phyloP scores from a whole-genome alignment of 371 early-diverging fungal genomes.

The Dinochytrium kinnereticum region DNA sequence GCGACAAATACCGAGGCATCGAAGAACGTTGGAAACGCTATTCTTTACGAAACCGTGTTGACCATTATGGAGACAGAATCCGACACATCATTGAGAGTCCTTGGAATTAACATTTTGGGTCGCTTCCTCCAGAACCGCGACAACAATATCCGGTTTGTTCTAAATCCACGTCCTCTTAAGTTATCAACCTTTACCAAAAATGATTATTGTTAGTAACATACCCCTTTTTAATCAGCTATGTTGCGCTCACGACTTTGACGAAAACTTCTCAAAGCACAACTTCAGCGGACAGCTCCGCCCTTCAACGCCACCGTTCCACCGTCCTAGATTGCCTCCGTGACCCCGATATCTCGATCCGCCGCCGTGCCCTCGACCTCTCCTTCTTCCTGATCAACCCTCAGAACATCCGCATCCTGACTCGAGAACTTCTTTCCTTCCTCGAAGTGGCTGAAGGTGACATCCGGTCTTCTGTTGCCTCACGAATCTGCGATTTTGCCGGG shows the following conservation, averaged over 20 bases:
- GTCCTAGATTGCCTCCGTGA: slow-evolving; percentile 95
- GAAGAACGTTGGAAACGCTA: slow-evolving; percentile 96
- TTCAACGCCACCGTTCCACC: slow-evolving; percentile 96
- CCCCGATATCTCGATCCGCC: slow-evolving; percentile 93
- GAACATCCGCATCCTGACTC: slow-evolving; percentile 91
- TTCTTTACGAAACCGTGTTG: slow-evolving; percentile 94
- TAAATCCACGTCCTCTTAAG: too few relatives aligned
- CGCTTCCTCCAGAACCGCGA: slow-evolving; percentile 92
- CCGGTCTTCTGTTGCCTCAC: slow-evolving; percentile 85
- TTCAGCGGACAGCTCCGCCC: slow-evolving; percentile 82
- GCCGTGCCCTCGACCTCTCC: slow-evolving; percentile 93
- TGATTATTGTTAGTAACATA: too few relatives aligned
- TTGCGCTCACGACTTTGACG: slow-evolving; percentile 91
- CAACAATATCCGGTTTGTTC: slow-evolving; percentile 90
- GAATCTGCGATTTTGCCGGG: slow-evolving; percentile 89
- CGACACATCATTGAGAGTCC: slow-evolving; percentile 87
- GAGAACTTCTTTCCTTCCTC: slow-evolving; percentile 90
- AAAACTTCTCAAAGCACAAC: slow-evolving; percentile 72
- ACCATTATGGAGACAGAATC: slow-evolving; percentile 95
- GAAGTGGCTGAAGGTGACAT: slow-evolving; percentile 92
- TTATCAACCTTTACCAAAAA: too few relatives aligned
- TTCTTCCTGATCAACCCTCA: slow-evolving; percentile 92
- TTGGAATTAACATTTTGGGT: slow-evolving; percentile 97
- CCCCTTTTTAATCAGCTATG: slow-evolving; percentile 76
- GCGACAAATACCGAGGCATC: slow-evolving; percentile 94